Evolutionary conservation across 805 yeast species (phyloP), one percentile per base, ranked within the genome.

Genomic region (Hanseniaspora lachancei): DNA sequence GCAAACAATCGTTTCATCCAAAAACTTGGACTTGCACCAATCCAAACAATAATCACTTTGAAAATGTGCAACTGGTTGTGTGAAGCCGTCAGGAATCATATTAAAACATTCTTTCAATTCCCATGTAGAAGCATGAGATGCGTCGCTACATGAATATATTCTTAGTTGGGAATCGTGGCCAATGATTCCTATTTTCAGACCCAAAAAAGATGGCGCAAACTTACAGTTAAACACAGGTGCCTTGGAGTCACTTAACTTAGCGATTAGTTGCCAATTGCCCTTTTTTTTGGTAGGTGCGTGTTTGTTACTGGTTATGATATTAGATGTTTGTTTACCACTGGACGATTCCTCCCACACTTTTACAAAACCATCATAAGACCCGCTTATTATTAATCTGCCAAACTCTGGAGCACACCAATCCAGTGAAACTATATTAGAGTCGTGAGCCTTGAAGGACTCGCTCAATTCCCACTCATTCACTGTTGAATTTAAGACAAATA

Each of bases 361-460:
- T 32, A 91, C 80, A 0, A 95, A 85, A 54, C 95, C 77, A 64
- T 93, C 99, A 68, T 84, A 88, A 1, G 96, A 86, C 38, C 89
- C 89, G 27, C 93, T 80, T 1, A 95, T 95, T 24, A 93, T 68
- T 3, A 93, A 72, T 64, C 86, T 86, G 9, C 96, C 95, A 68
- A 81, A 89, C 67, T 91, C 95, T 1, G 98, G 98, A 51, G 87
- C 84, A 0, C 97, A 96, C 95, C 96, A 93, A 48, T 81, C 80
- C 10, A 93, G 74, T 61, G 84, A 79, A 21, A 88, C 85, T 27
- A 93, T 79, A 57, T 89, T 79, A 8, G 95, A 81, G 62, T 93
- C 96, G 66, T 93, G 98, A 0, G 97, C 97, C 61, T 85, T 86
- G 95, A 96, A 93, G 49, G 86, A 81, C 68, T 91, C 97, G 63